Conservation (phyloP, 2,329 filamentous ascomycete species). For the Verticillium nubilum region DNA sequence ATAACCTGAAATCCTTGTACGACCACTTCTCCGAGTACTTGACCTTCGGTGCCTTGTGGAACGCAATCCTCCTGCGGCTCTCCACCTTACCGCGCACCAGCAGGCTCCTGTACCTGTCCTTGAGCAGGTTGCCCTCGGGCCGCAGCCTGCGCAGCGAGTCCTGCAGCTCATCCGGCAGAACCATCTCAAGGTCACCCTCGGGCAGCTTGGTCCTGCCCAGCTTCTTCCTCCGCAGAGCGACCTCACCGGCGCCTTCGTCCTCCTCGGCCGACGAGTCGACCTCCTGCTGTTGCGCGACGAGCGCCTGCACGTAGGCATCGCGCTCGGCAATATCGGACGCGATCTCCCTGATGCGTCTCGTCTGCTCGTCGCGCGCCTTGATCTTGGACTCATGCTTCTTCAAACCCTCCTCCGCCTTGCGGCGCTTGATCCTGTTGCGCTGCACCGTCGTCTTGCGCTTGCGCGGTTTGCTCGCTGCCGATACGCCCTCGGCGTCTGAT, state of each 20-base stretch:
- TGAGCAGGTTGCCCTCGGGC: slow-evolving; percentile 92
- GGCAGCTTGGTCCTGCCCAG: slow-evolving; percentile 71
- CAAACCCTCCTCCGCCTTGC: slow-evolving; percentile 79
- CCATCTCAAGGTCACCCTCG: slow-evolving; percentile 72
- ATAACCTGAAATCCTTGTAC: slow-evolving; percentile 79
- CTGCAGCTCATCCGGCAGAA: slow-evolving; percentile 78
- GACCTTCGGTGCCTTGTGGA: slow-evolving; percentile 75
- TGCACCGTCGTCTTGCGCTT: slow-evolving; percentile 82
- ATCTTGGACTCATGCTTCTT: slow-evolving; percentile 71
- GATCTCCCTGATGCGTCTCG: slow-evolving; percentile 66
- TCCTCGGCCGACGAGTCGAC: slow-evolving; percentile 36
- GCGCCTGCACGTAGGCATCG: slow-evolving; percentile 43
- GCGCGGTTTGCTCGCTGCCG: slow-evolving; percentile 56
- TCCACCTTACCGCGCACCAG: slow-evolving; percentile 87
- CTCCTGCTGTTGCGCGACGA: slow-evolving; percentile 25
- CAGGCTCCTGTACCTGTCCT: slow-evolving; percentile 85
- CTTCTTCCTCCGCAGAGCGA: slow-evolving; percentile 62
- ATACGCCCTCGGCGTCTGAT: slow-evolving; percentile 39
- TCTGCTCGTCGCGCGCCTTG: slow-evolving; percentile 68
- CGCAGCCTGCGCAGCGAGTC: slow-evolving; percentile 77
- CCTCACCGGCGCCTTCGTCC: slow-evolving; percentile 54
- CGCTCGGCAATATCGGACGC: slow-evolving; percentile 55
- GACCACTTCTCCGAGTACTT: slow-evolving; percentile 94
- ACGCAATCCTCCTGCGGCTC: slow-evolving; percentile 69
- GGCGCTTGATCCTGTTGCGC: slow-evolving; percentile 79